These are phyloP conservation scores for Pelargonium australe DNA, from an alignment of 441 rosid genomes.

Conservation along the genomic window DNA sequence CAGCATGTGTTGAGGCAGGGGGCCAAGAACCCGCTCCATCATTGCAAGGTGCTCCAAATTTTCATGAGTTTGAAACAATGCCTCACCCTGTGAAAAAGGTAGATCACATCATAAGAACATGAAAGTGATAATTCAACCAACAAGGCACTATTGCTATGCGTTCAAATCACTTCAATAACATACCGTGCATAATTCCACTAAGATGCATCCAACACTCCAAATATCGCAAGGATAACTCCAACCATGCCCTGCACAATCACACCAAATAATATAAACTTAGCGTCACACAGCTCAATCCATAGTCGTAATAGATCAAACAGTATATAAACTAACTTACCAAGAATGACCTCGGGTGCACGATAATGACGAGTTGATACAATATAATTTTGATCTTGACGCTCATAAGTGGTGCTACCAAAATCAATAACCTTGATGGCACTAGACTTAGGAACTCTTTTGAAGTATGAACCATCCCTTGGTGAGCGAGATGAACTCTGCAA, in stretches of 20 bases:
- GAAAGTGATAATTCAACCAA: not conserved
- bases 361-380: slow-evolving; percentile 81
- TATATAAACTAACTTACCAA: slow-evolving; percentile 37
- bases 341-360: slow-evolving; percentile 86
- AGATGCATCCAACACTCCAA: slow-evolving; percentile 80
- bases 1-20: slow-evolving; percentile 60
- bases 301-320: not conserved
- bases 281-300: not conserved
- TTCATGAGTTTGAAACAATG: slow-evolving; percentile 85
- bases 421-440: slow-evolving; percentile 24
- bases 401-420: slow-evolving; percentile 1
- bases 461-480: slow-evolving; percentile 66
- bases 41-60: slow-evolving; percentile 86
- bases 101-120: slow-evolving; percentile 5
- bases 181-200: slow-evolving; percentile 83
- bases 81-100: slow-evolving; percentile 56
- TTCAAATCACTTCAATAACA: slow-evolving; percentile 8
- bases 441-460: slow-evolving; percentile 82
- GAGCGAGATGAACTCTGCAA: slow-evolving; percentile 63
- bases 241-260: slow-evolving; percentile 50
- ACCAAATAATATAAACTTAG: no score
- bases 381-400: slow-evolving; percentile 17
- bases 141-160: not conserved
- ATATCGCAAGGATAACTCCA: slow-evolving; percentile 88
- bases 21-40: slow-evolving; percentile 87